Evolutionary conservation across 2,329 filamentous ascomycete species (phyloP), one percentile per base, ranked within the genome.

Genomic region (Colletotrichum australisinense): DNA sequence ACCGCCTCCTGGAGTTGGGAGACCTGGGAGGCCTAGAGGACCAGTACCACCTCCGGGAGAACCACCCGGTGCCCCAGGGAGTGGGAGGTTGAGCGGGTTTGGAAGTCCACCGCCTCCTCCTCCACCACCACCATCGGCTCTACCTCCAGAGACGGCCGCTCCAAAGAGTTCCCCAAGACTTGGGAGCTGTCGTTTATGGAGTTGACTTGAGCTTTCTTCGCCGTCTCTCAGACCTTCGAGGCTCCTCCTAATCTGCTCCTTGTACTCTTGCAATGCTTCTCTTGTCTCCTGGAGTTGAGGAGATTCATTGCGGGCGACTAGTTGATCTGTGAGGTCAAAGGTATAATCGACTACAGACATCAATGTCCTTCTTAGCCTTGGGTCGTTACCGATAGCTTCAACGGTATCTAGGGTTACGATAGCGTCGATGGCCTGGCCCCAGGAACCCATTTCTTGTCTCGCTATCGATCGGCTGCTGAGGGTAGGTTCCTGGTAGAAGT

Each of bases 281-380:
- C 24, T 67, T 2, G 75, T 74, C 55, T 74, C 64, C 38, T 60
- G 67, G 2, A 75, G 30, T 14, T 74, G 60, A 3, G 70, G 53
- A 3, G 67, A 56, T 5, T 75, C 73, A 38, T 74, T 69, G 3
- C 60, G 70, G 1, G 63, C 52, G 3, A 62, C 74, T 1, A 76
- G 58, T 9, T 65, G 42, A 2, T 72, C 64, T 1, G 75, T 74
- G 14, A 76, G 35, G 5, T 76, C 75, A 14, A 63, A 64, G 4
- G 64, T 75, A 38, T 72, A 68, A 35, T 76, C 75, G 2, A 76
- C 74, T 63, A 76, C 66, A n/a, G 65, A 59, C 53, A 76, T 35
- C 4, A 76, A 53, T 1, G 70, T 74, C 28, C 70, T 67, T 1
- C 70, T 63, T 11, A 76, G 64, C 38, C 63, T 67, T 26, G 59